Evolutionary conservation across 2,329 filamentous ascomycete species (phyloP).

Genomic region (Microcera coccophila): DNA sequence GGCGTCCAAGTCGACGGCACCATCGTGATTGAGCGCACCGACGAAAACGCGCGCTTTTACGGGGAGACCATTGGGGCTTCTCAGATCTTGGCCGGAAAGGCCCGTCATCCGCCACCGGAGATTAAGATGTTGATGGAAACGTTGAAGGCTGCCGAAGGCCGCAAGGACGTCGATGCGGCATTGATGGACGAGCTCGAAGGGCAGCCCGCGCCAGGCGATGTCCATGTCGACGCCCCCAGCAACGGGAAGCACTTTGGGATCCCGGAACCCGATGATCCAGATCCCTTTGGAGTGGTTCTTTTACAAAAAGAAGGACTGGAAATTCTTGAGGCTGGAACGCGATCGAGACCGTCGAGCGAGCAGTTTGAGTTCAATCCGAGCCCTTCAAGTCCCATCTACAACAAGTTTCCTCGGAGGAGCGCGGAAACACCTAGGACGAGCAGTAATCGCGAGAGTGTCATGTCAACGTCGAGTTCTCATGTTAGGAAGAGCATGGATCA

Average conservation of each 20-base stretch:
- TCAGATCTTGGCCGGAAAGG: constrained; percentile 45
- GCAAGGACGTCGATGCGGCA: constrained; percentile 29
- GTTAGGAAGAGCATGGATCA: constrained; percentile 10
- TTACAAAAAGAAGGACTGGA: constrained; percentile 35
- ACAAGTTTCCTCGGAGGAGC: constrained; percentile 33
- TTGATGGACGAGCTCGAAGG: constrained; percentile 34
- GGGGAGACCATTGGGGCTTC: constrained; percentile 49
- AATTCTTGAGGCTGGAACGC: constrained; percentile 35
- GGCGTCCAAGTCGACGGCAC: constrained; percentile 84
- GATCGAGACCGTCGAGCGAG: constrained; percentile 32
- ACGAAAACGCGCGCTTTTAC: constrained; percentile 85
- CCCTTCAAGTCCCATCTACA: constrained; percentile 34
- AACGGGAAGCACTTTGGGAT: constrained; percentile 33
- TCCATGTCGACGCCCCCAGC: constrained; percentile 28
- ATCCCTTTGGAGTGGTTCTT: constrained; percentile 36
- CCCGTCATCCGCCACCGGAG: constrained; percentile 25
- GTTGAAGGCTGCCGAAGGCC: constrained; percentile 32
- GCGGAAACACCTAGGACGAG: constrained; percentile 15
- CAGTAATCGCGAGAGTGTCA: constrained; percentile 20
- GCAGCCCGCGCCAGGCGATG: constrained; percentile 35
- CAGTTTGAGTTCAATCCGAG: constrained; percentile 37
- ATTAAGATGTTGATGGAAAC: constrained; percentile 33
- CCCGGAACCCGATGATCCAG: constrained; percentile 35
- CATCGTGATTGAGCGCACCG: constrained; percentile 73
- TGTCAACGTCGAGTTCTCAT: constrained; percentile 14